A percentile compares a stretch with the other conserved stretches of the same genome.
These are phyloP conservation scores for Carex pumila DNA, from an alignment of 176 grass and related monocot genomes.

Conservation along the genomic window DNA sequence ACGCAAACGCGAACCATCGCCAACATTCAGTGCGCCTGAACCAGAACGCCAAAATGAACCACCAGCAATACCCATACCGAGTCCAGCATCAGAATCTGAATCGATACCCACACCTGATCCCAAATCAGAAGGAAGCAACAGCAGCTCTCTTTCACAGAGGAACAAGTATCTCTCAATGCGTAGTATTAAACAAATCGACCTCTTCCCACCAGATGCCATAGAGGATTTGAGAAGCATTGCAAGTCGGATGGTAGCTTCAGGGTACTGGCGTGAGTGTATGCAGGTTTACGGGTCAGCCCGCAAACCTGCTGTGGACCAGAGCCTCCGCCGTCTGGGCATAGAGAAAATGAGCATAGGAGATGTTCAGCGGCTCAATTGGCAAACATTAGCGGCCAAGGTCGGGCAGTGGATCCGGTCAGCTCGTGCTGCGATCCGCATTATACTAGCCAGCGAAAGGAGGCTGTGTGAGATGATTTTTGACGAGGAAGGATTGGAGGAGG, in stretches of 20 bases:
- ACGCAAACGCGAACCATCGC: constrained; percentile 40
- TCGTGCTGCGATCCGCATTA: constrained; percentile 42
- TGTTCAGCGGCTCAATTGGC: constrained; percentile 77
- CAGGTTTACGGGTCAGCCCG: constrained; percentile 83
- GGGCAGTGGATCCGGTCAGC: constrained; percentile 85
- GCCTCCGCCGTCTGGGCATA: constrained; percentile 65
- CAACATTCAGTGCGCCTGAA: constrained; percentile 42
- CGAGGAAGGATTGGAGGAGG: constrained; percentile 32
- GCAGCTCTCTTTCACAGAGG: constrained; percentile 26
- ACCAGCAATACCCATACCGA: constrained; percentile 42
- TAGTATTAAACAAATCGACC: constrained; percentile 88
- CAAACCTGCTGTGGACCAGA: constrained; percentile 64
- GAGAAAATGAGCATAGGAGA: constrained; percentile 96
- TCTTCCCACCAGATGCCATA: constrained; percentile 65
- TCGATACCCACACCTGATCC: constrained; percentile 11
- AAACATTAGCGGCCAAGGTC: constrained; percentile 59
- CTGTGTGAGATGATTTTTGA: constrained; percentile 77
- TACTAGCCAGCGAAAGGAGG: constrained; percentile 82
- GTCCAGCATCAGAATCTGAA: constrained; percentile 25
- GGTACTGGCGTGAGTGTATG: constrained; percentile 86
- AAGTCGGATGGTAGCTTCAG: constrained; percentile 50
- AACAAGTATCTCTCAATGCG: constrained; percentile 52
- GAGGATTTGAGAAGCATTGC: constrained; percentile 59
- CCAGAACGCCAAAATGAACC: constrained; percentile 36
- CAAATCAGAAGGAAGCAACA: constrained; percentile 4